Evolutionary conservation across 2,329 filamentous ascomycete genomes (phyloP), one percentile per base, ranked within the genome.

Genomic region (Venturia pyrina): DNA sequence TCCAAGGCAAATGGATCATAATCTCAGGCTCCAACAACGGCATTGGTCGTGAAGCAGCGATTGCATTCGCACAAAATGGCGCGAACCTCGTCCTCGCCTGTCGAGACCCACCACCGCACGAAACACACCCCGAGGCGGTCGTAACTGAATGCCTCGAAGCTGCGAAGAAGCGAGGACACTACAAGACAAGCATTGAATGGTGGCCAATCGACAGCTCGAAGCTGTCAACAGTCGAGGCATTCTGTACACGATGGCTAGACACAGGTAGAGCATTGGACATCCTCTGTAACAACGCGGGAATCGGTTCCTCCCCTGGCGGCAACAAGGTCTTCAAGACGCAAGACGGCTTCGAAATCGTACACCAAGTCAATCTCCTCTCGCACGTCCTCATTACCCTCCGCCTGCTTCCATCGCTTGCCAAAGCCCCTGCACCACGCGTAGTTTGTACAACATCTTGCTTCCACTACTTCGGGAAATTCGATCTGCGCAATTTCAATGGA

Each of bases 291-390:
- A 75, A 75, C 48, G 73, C 73, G 10, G 73, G 73, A 34, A 70
- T 69, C n/a, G 69, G 68, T 13, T 56, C 67, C 5, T 68, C 59
- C 48, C 70, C 68, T 0, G 68, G 65, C 24, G 65, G 68, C 19
- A 21, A 40, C 37, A 50, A 53, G 8, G 41, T 62, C 28, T 65
- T 63, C 37, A 65, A 65, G 21, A 75, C 72, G 1, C 67, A 68
- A 53, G 73, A 75, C 66, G 74, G 73, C 11, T 73, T 75, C 62
- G 71, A 74, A 63, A 67, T 73, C 5, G 64, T 74, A 32, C 73
- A 75, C 50, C 68, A 75, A 68, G 71, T 75, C 66, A 75, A 75
- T 67, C 71, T 75, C 64, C 46, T 72, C n/a, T 71, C 70, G 3
- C 74, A 75, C 66, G 71, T 71, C 11, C 69, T 74, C 11, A 68